phyloP scores from a whole-genome alignment of 2,329 filamentous ascomycete genomes.

The Parascedosporium putredinis region DNA sequence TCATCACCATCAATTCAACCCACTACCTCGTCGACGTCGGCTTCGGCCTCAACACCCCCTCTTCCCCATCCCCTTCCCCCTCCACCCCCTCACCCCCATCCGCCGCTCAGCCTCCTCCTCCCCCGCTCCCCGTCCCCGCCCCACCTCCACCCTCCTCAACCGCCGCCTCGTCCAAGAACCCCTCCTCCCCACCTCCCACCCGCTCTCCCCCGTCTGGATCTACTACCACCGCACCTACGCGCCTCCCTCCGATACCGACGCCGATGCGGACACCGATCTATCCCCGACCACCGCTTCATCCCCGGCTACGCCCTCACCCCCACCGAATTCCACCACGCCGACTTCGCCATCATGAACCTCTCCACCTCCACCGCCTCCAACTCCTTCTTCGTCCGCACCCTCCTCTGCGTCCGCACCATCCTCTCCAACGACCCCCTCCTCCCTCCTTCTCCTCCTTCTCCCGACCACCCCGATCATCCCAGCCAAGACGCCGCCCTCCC shows the following conservation, averaged over 20 bases:
- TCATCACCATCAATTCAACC: conserved; percentile 40
- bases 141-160: background rate
- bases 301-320: conserved; percentile 42
- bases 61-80: conserved; percentile 21
- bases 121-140: background rate
- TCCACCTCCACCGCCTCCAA: conserved; percentile 21
- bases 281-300: conserved; percentile 30
- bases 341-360: conserved; percentile 37
- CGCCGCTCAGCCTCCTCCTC: background rate
- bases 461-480: too few relatives aligned
- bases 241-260: too few relatives aligned
- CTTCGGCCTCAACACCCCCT: conserved; percentile 40
- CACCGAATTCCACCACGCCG: conserved; percentile 33
- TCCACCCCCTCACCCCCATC: conserved; percentile 8
- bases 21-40: conserved; percentile 48
- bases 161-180: background rate
- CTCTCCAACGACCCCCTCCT: conserved; percentile 13
- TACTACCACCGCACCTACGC: conserved; percentile 21
- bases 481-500: too few relatives aligned
- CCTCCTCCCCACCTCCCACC: conserved; percentile 6
- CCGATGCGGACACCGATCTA: too few relatives aligned
- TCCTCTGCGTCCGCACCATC: conserved; percentile 24
- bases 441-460: too few relatives aligned
- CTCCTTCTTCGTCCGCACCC: conserved; percentile 27
- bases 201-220: conserved; percentile 24